A percentile compares a stretch with the other conserved stretches of the same genome.
phyloP scores from a whole-genome alignment of 345 rosid genomes.

The Acer yangbiense region DNA sequence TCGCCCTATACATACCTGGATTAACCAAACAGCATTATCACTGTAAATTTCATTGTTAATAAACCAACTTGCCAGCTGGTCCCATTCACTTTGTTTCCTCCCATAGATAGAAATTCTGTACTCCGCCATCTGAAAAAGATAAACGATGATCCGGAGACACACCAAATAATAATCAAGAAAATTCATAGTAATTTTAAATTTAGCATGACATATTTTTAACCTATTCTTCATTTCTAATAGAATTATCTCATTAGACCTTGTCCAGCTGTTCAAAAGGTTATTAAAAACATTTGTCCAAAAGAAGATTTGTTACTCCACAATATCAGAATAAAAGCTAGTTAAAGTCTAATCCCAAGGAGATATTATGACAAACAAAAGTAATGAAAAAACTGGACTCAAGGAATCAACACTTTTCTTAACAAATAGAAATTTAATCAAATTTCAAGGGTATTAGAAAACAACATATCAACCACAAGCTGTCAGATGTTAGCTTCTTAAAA shows the following conservation, averaged over 20 bases:
- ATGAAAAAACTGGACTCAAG: neutral
- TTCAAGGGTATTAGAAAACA: neutral
- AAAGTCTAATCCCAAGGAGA: neutral
- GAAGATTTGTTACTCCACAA: neutral
- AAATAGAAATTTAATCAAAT: neutral
- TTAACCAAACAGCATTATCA: conserved; percentile 57
- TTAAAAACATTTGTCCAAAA: neutral
- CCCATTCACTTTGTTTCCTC: conserved; percentile 66
- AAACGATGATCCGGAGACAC: conserved; percentile 1
- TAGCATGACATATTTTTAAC: neutral
- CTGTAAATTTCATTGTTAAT: conserved; percentile 52
- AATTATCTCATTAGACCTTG: neutral
- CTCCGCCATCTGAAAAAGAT: conserved; percentile 48
- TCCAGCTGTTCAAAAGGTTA: neutral
- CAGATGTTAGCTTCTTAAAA: neutral
- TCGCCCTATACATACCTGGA: conserved; percentile 38
- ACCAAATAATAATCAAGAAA: neutral
- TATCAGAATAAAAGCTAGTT: neutral
- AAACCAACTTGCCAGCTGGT: conserved; percentile 64
- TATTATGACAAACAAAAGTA: neutral
- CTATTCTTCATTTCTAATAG: neutral
- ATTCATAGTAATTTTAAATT: no score
- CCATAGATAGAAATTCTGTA: conserved; percentile 57
- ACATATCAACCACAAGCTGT: neutral
- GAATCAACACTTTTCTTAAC: neutral